Percentiles rank a stretch among this genome's conserved stretches.
Evolutionary conservation across 257 asterid genomes (phyloP).

Genomic region (Marsdenia floribunda): DNA sequence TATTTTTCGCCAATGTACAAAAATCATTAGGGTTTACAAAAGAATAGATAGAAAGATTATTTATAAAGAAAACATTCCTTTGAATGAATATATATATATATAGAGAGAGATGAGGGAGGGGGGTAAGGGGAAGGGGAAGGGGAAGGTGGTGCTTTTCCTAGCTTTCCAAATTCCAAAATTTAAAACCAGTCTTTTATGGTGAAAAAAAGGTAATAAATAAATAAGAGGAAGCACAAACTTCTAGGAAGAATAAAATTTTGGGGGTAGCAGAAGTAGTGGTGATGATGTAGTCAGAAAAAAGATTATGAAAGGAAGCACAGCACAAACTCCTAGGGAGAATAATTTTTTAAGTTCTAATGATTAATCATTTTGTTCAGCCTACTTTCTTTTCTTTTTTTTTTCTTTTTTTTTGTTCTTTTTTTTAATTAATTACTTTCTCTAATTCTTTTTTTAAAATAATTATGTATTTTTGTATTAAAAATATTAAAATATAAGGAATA

Average conservation of each 20-base stretch:
- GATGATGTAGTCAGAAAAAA: neutral
- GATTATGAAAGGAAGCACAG: neutral
- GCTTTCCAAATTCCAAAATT: neutral
- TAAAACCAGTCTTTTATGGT: neutral
- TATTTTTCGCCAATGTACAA: neutral
- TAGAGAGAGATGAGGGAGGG: no score
- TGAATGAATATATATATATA: neutral
- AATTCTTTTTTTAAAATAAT: no score
- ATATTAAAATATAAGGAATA: no score
- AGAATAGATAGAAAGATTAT: neutral
- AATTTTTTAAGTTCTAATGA: neutral
- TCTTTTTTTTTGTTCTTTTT: no score
- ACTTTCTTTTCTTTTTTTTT: neutral
- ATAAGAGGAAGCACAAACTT: neutral
- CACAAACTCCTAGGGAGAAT: slow-evolving; percentile 2
- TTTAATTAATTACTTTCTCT: no score
- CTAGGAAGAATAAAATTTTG: slow-evolving; percentile 2
- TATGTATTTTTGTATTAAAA: no score
- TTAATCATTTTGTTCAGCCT: neutral
- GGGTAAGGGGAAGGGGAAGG: neutral
- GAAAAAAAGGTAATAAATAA: neutral
- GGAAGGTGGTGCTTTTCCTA: neutral
- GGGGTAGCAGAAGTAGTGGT: neutral
- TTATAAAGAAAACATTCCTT: neutral
- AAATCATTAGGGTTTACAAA: neutral